Percentiles rank a stretch among this genome's conserved stretches.
Conservation (phyloP, 306 rosid genomes). For the Citrullus colocynthis region DNA sequence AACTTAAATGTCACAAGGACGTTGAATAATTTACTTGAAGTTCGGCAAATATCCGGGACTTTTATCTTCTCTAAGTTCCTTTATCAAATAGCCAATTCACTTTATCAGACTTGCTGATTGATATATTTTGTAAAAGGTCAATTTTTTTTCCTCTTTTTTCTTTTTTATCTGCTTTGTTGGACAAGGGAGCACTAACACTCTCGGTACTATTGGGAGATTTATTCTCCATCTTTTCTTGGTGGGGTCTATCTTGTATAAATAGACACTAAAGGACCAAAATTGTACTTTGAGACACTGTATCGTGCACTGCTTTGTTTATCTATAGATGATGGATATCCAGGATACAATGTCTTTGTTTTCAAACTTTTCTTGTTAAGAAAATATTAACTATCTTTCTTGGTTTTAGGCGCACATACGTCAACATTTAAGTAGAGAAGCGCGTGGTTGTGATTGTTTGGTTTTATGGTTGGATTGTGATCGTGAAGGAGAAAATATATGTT, state of each 20-base stretch:
- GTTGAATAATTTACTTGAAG: not conserved
- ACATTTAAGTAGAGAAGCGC: slow-evolving; percentile 89
- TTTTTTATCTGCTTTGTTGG: not conserved
- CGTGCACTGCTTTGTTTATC: not conserved
- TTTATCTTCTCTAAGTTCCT: not conserved
- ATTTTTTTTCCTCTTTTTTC: not conserved
- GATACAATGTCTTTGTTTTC: not conserved
- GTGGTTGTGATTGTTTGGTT: slow-evolving; percentile 69
- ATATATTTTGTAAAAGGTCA: not conserved
- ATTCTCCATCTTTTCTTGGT: not conserved
- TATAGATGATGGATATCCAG: not conserved
- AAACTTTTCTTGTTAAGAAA: not conserved
- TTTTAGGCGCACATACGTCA: slow-evolving; percentile 72
- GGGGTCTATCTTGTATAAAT: not conserved
- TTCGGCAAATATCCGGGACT: not conserved
- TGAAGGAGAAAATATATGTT: slow-evolving; percentile 96
- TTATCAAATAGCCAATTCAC: not conserved
- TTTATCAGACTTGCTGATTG: not conserved
- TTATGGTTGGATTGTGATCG: slow-evolving; percentile 97
- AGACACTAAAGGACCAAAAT: not conserved
- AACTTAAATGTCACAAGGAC: not conserved
- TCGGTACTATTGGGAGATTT: not conserved
- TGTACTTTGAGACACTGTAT: not conserved
- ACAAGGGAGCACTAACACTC: not conserved
- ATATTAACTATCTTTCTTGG: slow-evolving; percentile 14